Evolutionary conservation across 257 asterid species (phyloP), one percentile per base, ranked within the genome.

Genomic region (Rehmannia glutinosa): DNA sequence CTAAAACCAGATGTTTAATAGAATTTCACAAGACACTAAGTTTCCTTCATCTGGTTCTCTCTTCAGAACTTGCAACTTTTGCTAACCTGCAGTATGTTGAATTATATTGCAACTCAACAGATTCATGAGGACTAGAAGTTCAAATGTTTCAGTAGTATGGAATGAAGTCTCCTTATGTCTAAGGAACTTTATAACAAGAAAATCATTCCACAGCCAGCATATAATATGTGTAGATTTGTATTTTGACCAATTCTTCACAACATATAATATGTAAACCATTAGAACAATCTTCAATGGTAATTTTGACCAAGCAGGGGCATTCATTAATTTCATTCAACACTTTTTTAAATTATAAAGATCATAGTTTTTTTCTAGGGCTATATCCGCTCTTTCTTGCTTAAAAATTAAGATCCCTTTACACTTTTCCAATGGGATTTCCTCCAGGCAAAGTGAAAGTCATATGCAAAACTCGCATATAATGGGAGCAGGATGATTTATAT

Each of bases 1-100:
- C 90, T 69, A 91, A 80, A 52, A 91, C 92, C 2, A n/a, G n/a
- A 83, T 81, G 72, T 68, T 73, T n/a, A n/a, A n/a, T 52, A 97
- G 91, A 66, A 94, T 94, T 66, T 88, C 91, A 78, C 81, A 94
- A 96, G 42, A 79, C 76, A 35, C 72, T 80, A 83, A 77, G 64
- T 87, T 79, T 71, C 96, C 99, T 65, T 58, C 82, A 49, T 69
- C 79, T 59, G 91, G 75, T 52, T 75, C 77, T 74, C 52, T 70
- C 76, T 73, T 88, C 76, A 91, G 78, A 72, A 59, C 68, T 70
- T 74, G 80, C 78, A 91, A 62, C 81, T 49, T 76, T 72, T 19
- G 86, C 95, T 98, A 53, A 32, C 85, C 99, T 94, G 90, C 68
- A 75, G 42, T 50, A 32, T 20, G 50, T 49, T 17, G 28, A 28